These are phyloP conservation scores for Metschnikowia lachancei DNA, from an alignment of 805 yeast species.

Conservation along the genomic window DNA sequence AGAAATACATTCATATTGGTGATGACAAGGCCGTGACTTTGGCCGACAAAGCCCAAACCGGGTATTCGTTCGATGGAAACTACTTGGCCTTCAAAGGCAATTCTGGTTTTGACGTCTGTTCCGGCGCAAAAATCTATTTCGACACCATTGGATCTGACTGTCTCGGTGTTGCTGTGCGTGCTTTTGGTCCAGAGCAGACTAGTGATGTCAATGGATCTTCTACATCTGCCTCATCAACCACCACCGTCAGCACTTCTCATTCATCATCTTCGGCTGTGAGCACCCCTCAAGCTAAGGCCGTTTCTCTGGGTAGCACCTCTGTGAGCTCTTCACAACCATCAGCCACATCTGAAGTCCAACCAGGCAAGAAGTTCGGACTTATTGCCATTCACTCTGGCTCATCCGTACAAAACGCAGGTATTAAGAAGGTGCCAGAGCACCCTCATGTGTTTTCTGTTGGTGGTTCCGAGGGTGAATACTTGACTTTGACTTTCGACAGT, in stretches of 20 bases:
- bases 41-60: conserved; percentile 11
- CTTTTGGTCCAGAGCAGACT: not conserved
- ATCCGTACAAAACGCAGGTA: conserved; percentile 24
- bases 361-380: conserved; percentile 20
- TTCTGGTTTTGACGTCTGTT: conserved; percentile 5
- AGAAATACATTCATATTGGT: conserved; percentile 19
- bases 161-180: conserved; percentile 11
- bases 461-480: conserved; percentile 28
- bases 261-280: not conserved
- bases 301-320: too few relatives aligned
- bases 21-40: conserved; percentile 11
- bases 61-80: conserved; percentile 14
- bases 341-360: not conserved
- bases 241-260: too few relatives aligned
- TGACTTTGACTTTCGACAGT: conserved; percentile 24
- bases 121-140: conserved; percentile 2
- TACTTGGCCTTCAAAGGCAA: conserved; percentile 10
- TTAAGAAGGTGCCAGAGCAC: conserved; percentile 30
- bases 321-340: not conserved
- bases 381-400: conserved; percentile 27
- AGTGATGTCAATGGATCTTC: conserved; percentile 6
- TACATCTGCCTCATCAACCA: not conserved
- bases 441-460: conserved; percentile 36
- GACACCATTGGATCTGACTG: conserved; percentile 2
- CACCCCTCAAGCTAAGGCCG: conserved; percentile 2